Evolutionary conservation across 129 eudicot genomes (phyloP).

Genomic region (Ambrosia trifida): DNA sequence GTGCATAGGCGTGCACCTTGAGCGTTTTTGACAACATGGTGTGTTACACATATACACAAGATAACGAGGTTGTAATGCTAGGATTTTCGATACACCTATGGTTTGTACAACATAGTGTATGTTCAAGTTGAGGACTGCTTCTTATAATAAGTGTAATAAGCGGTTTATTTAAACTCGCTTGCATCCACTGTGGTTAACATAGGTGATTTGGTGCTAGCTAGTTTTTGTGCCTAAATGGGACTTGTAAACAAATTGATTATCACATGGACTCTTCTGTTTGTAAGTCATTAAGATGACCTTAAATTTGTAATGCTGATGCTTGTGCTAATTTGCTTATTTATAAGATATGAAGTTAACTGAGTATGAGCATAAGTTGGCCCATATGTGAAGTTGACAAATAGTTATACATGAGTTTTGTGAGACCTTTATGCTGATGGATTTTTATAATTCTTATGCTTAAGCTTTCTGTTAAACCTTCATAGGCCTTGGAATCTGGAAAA

Average conservation of each 20-base stretch:
- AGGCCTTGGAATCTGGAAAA: conserved; percentile 82
- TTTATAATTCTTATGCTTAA: conserved; percentile 6
- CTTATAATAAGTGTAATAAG: not conserved
- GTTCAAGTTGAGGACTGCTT: not conserved
- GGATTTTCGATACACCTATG: not conserved
- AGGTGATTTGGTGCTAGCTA: not conserved
- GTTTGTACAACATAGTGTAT: not conserved
- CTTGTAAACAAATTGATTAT: conserved; percentile 2
- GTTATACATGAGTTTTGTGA: not conserved
- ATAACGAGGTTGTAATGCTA: not conserved
- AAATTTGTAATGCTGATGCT: not conserved
- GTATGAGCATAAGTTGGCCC: not conserved
- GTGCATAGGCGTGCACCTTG: too few species aligned
- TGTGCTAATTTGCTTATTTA: not conserved
- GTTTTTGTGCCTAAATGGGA: not conserved
- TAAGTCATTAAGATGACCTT: not conserved
- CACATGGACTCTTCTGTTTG: not conserved
- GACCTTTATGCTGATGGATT: conserved; percentile 8
- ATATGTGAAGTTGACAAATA: not conserved
- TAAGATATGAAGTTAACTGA: not conserved
- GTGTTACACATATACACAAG: not conserved
- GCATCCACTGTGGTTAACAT: not conserved
- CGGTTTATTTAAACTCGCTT: not conserved
- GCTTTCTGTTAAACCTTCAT: not conserved
- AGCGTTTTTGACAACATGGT: too few species aligned